These are phyloP conservation scores for Exophiala oligosperma DNA, from an alignment of 2,329 filamentous ascomycete genomes.

Conservation along the genomic window DNA sequence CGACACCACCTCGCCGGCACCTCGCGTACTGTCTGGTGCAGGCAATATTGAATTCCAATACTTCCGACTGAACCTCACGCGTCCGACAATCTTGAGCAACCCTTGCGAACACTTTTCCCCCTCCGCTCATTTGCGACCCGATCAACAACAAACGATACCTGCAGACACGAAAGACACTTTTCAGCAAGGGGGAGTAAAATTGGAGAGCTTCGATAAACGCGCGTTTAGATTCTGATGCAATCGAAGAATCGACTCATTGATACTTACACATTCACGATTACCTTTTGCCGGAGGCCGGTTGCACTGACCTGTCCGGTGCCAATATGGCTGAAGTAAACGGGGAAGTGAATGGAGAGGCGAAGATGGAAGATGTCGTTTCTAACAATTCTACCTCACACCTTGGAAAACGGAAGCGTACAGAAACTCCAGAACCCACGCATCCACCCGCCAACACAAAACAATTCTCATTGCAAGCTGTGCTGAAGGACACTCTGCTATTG, in stretches of 20 bases:
- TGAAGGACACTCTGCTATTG: conserved; percentile 16
- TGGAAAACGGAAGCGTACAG: conserved; percentile 28
- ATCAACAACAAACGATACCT: background rate
- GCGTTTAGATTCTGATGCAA: background rate
- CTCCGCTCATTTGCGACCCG: background rate
- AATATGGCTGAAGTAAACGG: conserved; percentile 24
- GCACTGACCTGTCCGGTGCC: background rate
- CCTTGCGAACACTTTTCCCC: background rate
- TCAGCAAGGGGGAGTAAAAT: background rate
- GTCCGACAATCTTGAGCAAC: conserved; percentile 5
- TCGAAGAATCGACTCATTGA: background rate
- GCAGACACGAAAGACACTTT: background rate
- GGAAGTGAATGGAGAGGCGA: conserved; percentile 18
- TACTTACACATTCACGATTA: background rate
- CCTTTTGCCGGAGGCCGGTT: background rate
- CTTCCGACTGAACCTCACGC: background rate
- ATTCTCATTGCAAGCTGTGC: conserved; percentile 10
- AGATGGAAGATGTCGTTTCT: conserved; percentile 13
- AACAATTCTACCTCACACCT: conserved; percentile 17
- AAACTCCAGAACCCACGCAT: conserved; percentile 19
- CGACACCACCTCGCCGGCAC: too few species aligned
- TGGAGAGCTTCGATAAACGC: background rate
- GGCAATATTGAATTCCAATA: too few species aligned
- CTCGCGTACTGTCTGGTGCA: too few species aligned
- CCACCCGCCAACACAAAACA: conserved; percentile 9